Percentiles rank a stretch among this genome's conserved stretches.
These are phyloP conservation scores for Diplotaxis tenuifolia DNA, from an alignment of 345 rosid species.

Conservation along the genomic window DNA sequence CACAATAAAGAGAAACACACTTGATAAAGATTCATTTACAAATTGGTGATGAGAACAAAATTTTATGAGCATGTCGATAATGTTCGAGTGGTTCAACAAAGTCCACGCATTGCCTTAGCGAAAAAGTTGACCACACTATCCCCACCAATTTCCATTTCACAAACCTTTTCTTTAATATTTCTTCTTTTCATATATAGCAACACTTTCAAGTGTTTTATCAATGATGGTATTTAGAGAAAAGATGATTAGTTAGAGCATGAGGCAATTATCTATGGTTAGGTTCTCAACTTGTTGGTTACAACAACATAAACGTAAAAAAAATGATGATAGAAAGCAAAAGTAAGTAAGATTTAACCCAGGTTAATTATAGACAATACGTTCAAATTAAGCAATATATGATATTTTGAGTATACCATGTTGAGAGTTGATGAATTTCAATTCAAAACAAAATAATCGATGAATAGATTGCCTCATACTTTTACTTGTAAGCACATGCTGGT, in stretches of 20 bases:
- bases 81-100: conserved; percentile 20
- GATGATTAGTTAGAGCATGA: background rate
- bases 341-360: background rate
- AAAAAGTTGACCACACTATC: conserved; percentile 31
- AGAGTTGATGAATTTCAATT: background rate
- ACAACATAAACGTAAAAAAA: background rate
- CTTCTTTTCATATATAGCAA: conserved; percentile 3
- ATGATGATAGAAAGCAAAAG: background rate
- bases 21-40: conserved; percentile 15
- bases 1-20: conserved; percentile 1
- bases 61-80: conserved; percentile 20
- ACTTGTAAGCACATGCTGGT: background rate
- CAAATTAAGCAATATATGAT: too few relatives aligned
- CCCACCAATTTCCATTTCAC: conserved; percentile 30
- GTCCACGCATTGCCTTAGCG: conserved; percentile 31
- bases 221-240: background rate
- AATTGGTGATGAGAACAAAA: conserved; percentile 25
- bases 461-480: background rate
- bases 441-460: background rate
- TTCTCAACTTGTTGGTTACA: background rate
- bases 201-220: background rate
- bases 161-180: conserved; percentile 17
- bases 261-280: background rate
- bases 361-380: too few relatives aligned
- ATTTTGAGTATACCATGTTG: too few relatives aligned